Percentiles rank a stretch among this genome's conserved stretches.
phyloP scores from a whole-genome alignment of 2,329 filamentous ascomycete genomes.

The Trichoderma sp. region DNA sequence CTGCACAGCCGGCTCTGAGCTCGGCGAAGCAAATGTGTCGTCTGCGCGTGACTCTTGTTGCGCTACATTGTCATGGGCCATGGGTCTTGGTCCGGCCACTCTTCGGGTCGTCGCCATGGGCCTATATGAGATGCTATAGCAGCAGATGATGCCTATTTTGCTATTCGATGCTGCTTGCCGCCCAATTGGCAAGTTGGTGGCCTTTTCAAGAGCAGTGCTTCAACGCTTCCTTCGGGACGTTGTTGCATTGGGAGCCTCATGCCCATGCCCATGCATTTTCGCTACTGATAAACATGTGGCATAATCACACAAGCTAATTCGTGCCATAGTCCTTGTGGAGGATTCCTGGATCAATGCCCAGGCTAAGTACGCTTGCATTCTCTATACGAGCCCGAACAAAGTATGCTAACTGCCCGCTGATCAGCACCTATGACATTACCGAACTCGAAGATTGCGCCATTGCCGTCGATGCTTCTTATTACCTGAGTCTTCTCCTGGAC shows the following conservation, averaged over 20 bases:
- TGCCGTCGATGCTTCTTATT: slow-evolving; percentile 87
- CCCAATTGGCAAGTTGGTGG: slow-evolving; percentile 12
- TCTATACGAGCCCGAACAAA: neutral
- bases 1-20: slow-evolving; percentile 11
- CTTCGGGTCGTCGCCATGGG: neutral
- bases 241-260: neutral
- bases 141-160: neutral
- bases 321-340: slow-evolving; percentile 35
- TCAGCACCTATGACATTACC: slow-evolving; percentile 59
- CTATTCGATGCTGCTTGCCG: neutral
- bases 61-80: neutral
- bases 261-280: neutral
- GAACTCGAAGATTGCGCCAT: slow-evolving; percentile 72
- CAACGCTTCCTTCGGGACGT: neutral
- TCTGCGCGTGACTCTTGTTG: neutral
- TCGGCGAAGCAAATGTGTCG: neutral
- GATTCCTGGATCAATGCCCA: slow-evolving; percentile 41
- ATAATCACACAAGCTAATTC: slow-evolving; percentile 1
- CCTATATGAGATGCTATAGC: neutral
- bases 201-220: neutral
- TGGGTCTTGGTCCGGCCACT: neutral
- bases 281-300: neutral
- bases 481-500: slow-evolving; percentile 75
- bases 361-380: slow-evolving; percentile 33
- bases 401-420: neutral